Percentiles rank a stretch among this genome's conserved stretches.
Evolutionary conservation across 2,329 filamentous ascomycete species (phyloP).

Genomic region (Lecanicillium sp.): DNA sequence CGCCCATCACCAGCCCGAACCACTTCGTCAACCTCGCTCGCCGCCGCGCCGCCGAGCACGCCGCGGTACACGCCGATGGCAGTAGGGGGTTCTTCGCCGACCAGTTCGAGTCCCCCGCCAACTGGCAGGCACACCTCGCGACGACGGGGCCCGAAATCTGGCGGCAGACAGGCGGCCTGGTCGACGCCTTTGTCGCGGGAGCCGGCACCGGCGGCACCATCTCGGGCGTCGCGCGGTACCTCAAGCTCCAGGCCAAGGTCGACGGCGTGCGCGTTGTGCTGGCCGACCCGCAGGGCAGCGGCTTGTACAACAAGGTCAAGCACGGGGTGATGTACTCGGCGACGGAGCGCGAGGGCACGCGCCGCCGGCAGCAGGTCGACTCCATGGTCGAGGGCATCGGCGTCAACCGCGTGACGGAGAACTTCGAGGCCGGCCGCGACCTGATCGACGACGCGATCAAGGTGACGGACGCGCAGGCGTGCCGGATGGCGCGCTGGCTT

Average conservation of each 20-base stretch:
- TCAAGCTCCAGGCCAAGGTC: slow-evolving; percentile 61
- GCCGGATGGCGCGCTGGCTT: slow-evolving; percentile 90
- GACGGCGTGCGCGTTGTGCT: slow-evolving; percentile 61
- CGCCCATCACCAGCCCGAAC: slow-evolving; percentile 84
- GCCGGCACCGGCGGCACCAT: slow-evolving; percentile 94
- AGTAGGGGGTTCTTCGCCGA: slow-evolving; percentile 90
- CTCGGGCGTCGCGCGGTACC: slow-evolving; percentile 73
- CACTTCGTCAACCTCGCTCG: slow-evolving; percentile 95
- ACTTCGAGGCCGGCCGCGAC: slow-evolving; percentile 82
- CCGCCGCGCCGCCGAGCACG: slow-evolving; percentile 69
- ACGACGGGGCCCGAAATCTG: slow-evolving; percentile 88
- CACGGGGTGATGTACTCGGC: slow-evolving; percentile 93
- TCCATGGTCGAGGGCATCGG: slow-evolving; percentile 94
- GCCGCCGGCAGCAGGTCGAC: slow-evolving; percentile 86
- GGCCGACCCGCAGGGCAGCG: slow-evolving; percentile 90
- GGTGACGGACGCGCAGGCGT: slow-evolving; percentile 83
- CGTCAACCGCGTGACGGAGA: slow-evolving; percentile 88
- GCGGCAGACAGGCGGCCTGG: slow-evolving; percentile 62
- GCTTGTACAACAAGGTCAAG: slow-evolving; percentile 83
- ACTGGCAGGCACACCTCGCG: slow-evolving; percentile 77
- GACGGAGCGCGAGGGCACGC: slow-evolving; percentile 85
- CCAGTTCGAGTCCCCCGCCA: slow-evolving; percentile 89
- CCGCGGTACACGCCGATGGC: slow-evolving; percentile 43
- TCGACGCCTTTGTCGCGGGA: slow-evolving; percentile 88
- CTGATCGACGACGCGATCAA: slow-evolving; percentile 85